Conservation (phyloP, 2,329 filamentous ascomycete genomes). For the Pezicula radicicola region DNA sequence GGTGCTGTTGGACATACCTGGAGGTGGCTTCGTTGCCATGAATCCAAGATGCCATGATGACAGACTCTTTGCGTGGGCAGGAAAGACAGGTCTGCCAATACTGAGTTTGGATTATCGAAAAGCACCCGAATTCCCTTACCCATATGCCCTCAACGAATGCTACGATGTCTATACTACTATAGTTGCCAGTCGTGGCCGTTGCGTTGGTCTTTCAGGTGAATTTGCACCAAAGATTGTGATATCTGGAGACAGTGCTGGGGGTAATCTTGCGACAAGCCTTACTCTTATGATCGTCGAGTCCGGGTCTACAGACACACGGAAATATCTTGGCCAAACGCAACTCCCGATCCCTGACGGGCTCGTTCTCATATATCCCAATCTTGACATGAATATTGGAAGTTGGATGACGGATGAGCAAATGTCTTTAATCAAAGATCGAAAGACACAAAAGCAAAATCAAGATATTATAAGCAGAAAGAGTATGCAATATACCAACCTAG, state of each 20-base stretch:
- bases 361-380: slow-evolving; percentile 80
- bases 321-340: slow-evolving; percentile 52
- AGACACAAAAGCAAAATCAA: slow-evolving; percentile 73
- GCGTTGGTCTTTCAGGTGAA: slow-evolving; percentile 69
- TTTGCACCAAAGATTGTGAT: slow-evolving; percentile 66
- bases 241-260: slow-evolving; percentile 78
- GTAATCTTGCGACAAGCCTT: slow-evolving; percentile 76
- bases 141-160: slow-evolving; percentile 82
- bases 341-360: slow-evolving; percentile 77
- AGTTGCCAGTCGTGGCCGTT: slow-evolving; percentile 68
- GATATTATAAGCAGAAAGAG: slow-evolving; percentile 80
- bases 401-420: slow-evolving; percentile 99
- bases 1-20: slow-evolving; percentile 84
- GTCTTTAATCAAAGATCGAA: slow-evolving; percentile 83
- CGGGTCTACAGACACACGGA: slow-evolving; percentile 51
- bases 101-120: slow-evolving; percentile 90
- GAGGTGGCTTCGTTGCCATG: slow-evolving; percentile 96
- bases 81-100: slow-evolving; percentile 82
- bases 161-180: slow-evolving; percentile 81
- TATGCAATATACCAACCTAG: slow-evolving; percentile 81
- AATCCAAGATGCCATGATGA: slow-evolving; percentile 92
- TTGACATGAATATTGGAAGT: slow-evolving; percentile 97
- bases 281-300: slow-evolving; percentile 88
- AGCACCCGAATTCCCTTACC: slow-evolving; percentile 80
- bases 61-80: slow-evolving; percentile 89